Percentiles rank a stretch among this genome's conserved stretches.
phyloP scores from a whole-genome alignment of 148 eudicot species.

The Pharnaceum exiguum region DNA sequence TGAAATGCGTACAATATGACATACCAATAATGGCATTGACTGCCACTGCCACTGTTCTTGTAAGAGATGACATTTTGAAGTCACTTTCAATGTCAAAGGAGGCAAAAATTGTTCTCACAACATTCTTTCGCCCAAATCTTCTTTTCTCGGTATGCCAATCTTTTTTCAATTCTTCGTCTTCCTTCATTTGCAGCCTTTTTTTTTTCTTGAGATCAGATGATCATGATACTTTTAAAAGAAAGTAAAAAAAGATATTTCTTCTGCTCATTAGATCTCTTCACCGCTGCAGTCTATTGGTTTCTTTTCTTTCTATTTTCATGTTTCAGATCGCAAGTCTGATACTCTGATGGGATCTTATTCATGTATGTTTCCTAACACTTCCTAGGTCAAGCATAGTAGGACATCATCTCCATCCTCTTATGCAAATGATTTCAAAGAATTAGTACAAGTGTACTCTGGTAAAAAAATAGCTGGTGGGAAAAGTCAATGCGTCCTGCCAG shows the following conservation, averaged over 20 bases:
- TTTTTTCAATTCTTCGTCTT: neutral
- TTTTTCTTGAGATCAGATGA: too few species aligned
- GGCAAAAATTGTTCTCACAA: slow-evolving; percentile 72
- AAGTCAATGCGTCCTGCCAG: slow-evolving; percentile 11
- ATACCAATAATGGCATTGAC: slow-evolving; percentile 97
- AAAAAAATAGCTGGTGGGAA: slow-evolving; percentile 25
- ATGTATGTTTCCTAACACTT: slow-evolving; percentile 5
- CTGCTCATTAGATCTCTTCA: too few species aligned
- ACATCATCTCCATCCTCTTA: slow-evolving; percentile 51
- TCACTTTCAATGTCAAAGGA: slow-evolving; percentile 62
- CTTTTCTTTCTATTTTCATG: neutral
- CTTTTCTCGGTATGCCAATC: slow-evolving; percentile 64
- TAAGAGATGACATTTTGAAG: slow-evolving; percentile 77
- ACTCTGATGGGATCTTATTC: slow-evolving; percentile 1
- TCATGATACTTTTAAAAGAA: too few species aligned
- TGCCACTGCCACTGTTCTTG: slow-evolving; percentile 82
- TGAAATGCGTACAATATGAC: too few species aligned
- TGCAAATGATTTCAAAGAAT: slow-evolving; percentile 55
- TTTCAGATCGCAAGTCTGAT: neutral
- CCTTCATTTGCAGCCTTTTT: neutral
- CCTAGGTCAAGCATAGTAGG: slow-evolving; percentile 71
- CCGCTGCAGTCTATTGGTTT: too few species aligned
- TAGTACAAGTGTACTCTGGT: slow-evolving; percentile 47
- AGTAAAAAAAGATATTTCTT: too few species aligned
- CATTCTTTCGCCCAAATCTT: slow-evolving; percentile 91